Percentiles rank a stretch among this genome's conserved stretches.
Evolutionary conservation across 164 flowering plant species (phyloP).

Genomic region (Annona squamosa): DNA sequence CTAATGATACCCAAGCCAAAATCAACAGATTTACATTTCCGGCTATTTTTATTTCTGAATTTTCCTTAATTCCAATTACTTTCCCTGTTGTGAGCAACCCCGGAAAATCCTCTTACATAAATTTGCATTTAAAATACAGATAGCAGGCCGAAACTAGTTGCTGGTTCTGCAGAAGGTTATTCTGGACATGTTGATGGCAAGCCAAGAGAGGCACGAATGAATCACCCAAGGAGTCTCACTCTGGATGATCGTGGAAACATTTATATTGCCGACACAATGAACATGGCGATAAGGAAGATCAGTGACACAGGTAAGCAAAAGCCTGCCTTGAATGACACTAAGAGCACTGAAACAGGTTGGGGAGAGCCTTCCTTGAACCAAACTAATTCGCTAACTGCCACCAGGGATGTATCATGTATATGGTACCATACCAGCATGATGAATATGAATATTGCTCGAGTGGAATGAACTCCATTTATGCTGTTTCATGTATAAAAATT

Average conservation of each 20-base stretch:
- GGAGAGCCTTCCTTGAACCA: no score
- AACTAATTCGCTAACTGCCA: no score
- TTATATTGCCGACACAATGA: conserved; percentile 60
- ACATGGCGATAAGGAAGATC: conserved; percentile 93
- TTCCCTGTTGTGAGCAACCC: not conserved
- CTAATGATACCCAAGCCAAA: not conserved
- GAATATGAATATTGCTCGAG: no score
- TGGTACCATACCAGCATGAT: no score
- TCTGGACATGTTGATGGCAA: conserved; percentile 93
- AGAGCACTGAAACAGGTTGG: no score
- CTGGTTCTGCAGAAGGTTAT: conserved; percentile 89
- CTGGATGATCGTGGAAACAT: conserved; percentile 86
- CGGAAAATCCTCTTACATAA: not conserved
- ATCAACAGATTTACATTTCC: not conserved
- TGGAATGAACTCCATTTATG: no score
- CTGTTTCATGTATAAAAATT: no score
- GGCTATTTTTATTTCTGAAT: not conserved
- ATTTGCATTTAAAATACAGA: conserved; percentile 36
- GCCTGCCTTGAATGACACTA: not conserved
- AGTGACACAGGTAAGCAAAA: conserved; percentile 63
- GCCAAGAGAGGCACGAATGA: conserved; percentile 76
- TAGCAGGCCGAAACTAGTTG: conserved; percentile 74
- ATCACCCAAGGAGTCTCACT: conserved; percentile 79
- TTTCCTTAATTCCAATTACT: conserved; percentile 4
- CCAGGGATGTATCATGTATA: no score